Conservation (phyloP, 2,329 filamentous ascomycete genomes). For the Chaetomium globosum region DNA sequence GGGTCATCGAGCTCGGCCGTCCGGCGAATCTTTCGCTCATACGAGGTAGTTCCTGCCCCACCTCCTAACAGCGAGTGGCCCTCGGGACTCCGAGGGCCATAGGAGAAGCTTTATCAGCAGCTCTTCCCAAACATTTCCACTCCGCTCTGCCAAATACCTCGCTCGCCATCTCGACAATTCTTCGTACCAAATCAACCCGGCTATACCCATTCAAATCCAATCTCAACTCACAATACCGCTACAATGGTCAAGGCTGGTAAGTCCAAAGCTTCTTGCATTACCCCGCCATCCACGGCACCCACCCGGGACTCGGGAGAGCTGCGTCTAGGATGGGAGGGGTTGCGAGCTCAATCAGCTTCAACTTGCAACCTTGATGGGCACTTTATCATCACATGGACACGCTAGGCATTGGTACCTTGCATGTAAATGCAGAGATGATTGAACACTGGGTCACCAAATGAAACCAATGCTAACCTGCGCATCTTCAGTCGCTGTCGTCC, state of each 20-base stretch:
- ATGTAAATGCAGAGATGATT: constrained; percentile 7
- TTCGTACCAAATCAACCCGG: constrained; percentile 4
- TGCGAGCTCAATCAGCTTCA: constrained; percentile 21
- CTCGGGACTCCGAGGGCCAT: constrained; percentile 32
- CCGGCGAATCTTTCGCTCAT: constrained; percentile 26
- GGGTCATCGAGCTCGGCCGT: constrained; percentile 26
- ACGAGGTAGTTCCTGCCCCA: constrained; percentile 25
- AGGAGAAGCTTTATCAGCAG: constrained; percentile 14
- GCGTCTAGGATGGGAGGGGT: constrained; percentile 33
- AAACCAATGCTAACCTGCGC: constrained; percentile 31
- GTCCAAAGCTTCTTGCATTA: constrained; percentile 43
- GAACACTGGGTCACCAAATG: neutral
- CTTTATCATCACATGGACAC: constrained; percentile 23
- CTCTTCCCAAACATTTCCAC: constrained; percentile 18
- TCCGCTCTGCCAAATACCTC: constrained; percentile 25
- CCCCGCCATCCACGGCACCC: constrained; percentile 2
- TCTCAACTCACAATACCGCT: constrained; percentile 49
- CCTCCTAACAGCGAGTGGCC: constrained; percentile 27
- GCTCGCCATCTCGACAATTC: constrained; percentile 9
- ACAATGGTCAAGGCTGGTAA: constrained; percentile 99
- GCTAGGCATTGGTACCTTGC: constrained; percentile 27
- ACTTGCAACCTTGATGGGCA: constrained; percentile 51
- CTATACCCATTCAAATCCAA: constrained; percentile 23
- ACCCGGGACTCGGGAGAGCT: constrained; percentile 22
- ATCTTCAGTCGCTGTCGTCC: constrained; percentile 84